phyloP scores from a whole-genome alignment of 2,329 filamentous ascomycete genomes.

The Hysterium pulicare region DNA sequence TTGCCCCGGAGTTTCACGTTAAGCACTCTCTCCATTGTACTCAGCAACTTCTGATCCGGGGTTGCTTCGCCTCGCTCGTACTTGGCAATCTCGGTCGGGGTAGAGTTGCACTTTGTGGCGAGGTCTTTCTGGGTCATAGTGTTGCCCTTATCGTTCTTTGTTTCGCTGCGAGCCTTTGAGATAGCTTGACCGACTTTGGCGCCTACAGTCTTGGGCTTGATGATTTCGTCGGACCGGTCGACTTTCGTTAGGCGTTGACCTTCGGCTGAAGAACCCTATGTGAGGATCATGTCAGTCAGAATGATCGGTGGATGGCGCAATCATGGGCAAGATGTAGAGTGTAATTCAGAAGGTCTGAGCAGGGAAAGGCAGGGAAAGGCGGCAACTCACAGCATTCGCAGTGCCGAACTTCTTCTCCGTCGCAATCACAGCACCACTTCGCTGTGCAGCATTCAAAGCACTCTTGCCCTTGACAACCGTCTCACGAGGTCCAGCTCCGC shows the following conservation, averaged over 20 bases:
- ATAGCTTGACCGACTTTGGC: conserved; percentile 79
- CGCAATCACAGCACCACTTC: conserved; percentile 68
- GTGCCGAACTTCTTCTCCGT: conserved; percentile 90
- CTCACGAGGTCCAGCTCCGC: conserved; percentile 68
- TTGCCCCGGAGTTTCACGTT: conserved; percentile 82
- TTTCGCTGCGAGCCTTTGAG: conserved; percentile 70
- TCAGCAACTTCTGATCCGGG: conserved; percentile 81
- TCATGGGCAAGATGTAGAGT: too few relatives aligned
- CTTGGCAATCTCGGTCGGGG: conserved; percentile 72
- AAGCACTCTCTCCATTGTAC: conserved; percentile 75
- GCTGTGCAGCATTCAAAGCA: conserved; percentile 84
- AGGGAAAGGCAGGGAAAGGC: conserved; percentile 1
- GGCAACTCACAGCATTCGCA: conserved; percentile 70
- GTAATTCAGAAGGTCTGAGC: too few relatives aligned
- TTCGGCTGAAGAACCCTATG: conserved; percentile 56
- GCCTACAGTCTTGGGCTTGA: conserved; percentile 88
- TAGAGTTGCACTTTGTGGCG: conserved; percentile 87
- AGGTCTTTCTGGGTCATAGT: conserved; percentile 86
- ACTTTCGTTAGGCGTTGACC: conserved; percentile 97
- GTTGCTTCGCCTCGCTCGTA: conserved; percentile 77
- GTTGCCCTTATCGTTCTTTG: conserved; percentile 69
- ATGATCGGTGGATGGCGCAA: too few relatives aligned
- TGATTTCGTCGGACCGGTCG: conserved; percentile 93
- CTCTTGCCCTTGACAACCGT: conserved; percentile 82
- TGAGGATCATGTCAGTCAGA: background rate